These are phyloP conservation scores for baker's yeast (Saccharomyces cerevisiae) DNA, from an alignment of 805 yeast genomes.

Conservation along the genomic window DNA sequence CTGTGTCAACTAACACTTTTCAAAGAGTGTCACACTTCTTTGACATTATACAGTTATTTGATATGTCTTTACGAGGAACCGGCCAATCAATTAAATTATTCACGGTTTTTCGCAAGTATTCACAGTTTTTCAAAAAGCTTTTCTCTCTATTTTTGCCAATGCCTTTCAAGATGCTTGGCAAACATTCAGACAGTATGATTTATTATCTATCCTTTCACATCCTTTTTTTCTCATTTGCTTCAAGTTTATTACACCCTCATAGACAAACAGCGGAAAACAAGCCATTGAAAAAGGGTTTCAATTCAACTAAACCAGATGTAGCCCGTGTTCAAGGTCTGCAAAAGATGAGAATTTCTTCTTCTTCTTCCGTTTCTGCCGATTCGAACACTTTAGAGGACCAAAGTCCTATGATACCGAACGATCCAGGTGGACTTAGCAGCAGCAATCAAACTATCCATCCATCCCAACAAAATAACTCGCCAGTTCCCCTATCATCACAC, in stretches of 20 bases:
- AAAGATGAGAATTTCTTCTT: background rate
- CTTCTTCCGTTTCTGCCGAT: background rate
- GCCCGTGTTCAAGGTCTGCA: background rate
- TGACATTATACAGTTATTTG: background rate
- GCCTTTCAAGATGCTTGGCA: slow-evolving; percentile 6
- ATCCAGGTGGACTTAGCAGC: background rate
- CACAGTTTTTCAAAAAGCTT: background rate
- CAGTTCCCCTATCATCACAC: background rate
- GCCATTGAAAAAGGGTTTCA: background rate
- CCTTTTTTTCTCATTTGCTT: slow-evolving; percentile 7
- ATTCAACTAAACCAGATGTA: background rate
- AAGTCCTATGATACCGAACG: background rate
- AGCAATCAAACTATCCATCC: background rate
- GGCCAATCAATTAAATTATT: background rate
- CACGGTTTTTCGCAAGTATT: background rate
- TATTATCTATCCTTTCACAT: slow-evolving; percentile 27
- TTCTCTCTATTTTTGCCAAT: background rate
- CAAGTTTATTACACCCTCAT: background rate
- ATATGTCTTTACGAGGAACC: background rate
- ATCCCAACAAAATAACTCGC: background rate
- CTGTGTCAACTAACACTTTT: slow-evolving; percentile 13
- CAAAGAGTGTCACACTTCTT: slow-evolving; percentile 6
- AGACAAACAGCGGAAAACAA: background rate
- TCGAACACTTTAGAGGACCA: background rate
- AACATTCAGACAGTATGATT: slow-evolving; percentile 11